These are phyloP conservation scores for Ophioceras dolichostomum DNA, from an alignment of 2,329 filamentous ascomycete species.

Conservation along the genomic window DNA sequence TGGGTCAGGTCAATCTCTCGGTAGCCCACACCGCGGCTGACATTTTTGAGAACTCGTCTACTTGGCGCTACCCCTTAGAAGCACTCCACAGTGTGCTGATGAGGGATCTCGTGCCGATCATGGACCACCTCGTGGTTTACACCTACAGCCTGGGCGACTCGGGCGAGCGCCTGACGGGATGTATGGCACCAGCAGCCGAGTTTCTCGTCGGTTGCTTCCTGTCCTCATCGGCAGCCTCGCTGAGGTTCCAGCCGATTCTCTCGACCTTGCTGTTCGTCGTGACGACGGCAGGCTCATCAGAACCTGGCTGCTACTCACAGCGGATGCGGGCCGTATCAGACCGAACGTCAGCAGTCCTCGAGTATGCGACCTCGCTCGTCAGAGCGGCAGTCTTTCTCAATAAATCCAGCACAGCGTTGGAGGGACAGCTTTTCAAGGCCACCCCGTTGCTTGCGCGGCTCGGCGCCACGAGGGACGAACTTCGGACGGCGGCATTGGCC, in stretches of 20 bases:
- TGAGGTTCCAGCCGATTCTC: constrained; percentile 68
- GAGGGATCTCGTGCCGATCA: constrained; percentile 52
- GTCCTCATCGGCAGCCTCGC: constrained; percentile 52
- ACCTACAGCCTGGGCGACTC: constrained; percentile 64
- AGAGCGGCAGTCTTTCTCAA: constrained; percentile 54
- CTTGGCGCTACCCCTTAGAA: constrained; percentile 68
- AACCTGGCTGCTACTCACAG: not conserved
- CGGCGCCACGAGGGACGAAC: constrained; percentile 56
- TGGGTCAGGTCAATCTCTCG: constrained; percentile 58
- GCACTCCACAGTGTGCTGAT: constrained; percentile 60
- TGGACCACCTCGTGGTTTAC: constrained; percentile 60
- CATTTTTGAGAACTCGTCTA: constrained; percentile 72
- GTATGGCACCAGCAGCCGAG: constrained; percentile 59
- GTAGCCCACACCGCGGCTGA: constrained; percentile 69
- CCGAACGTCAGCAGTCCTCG: constrained; percentile 53
- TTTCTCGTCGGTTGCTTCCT: constrained; percentile 71
- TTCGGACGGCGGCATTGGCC: constrained; percentile 51
- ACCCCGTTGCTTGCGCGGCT: constrained; percentile 66
- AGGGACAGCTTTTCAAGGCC: constrained; percentile 70
- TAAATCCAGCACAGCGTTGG: constrained; percentile 51
- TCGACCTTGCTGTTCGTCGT: constrained; percentile 55
- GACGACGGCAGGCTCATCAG: too few relatives aligned
- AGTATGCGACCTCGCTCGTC: constrained; percentile 58
- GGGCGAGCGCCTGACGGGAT: constrained; percentile 21
- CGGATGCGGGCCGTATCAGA: constrained; percentile 33